Base-by-base conservation (phyloP, 2,329 filamentous ascomycete species). In the Hypoxylon sp. region DNA sequence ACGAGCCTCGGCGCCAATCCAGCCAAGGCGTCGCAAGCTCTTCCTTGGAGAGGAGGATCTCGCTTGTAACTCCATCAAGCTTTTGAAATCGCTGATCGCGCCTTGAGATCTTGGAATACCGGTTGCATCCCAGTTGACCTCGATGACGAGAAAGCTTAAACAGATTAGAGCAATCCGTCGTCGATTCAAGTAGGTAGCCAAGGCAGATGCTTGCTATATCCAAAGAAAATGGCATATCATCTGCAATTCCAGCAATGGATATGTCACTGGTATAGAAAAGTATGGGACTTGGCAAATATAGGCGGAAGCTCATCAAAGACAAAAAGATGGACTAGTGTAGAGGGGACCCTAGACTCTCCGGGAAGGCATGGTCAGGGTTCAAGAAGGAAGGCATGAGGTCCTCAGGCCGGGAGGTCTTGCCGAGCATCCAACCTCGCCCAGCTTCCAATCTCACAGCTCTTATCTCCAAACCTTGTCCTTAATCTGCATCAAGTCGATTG, bases 21-120 rank as follows among this genome's bases (percentile, higher is more conserved):
- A 58, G 59, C 66, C 62, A 66, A 68, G 63, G 33, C 11, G 48
- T 57, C 51, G 53, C 45, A 65, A 65, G 59, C 58, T 50, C 60
- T 67, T 49, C 40, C 50, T 51, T 36, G 6, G 38, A 3, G 8
- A 54, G 40, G 22, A 50, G 44, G 58, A 65, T 68, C 62, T 58
- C 14, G 48, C 22, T 53, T 56, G 28, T 38, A 38, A 32, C 36
- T 30, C 26, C 36, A 14, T 56, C 44, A 67, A 67, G 64, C 67
- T 69, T 64, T 69, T 46, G 46, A 16, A 42, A 49, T 45, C 30
- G 52, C 42, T 45, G 28, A 58, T 64, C 63, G 28, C 28, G 50
- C 40, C 30, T 59, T 51, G 49, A 49, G 51, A 58, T 45, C 30
- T 59, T 51, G 49, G 52, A 54, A 58, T 22, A 36, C 58, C 44